phyloP scores from a whole-genome alignment of 208 protist species.

The Trichomonas vaginalis region DNA sequence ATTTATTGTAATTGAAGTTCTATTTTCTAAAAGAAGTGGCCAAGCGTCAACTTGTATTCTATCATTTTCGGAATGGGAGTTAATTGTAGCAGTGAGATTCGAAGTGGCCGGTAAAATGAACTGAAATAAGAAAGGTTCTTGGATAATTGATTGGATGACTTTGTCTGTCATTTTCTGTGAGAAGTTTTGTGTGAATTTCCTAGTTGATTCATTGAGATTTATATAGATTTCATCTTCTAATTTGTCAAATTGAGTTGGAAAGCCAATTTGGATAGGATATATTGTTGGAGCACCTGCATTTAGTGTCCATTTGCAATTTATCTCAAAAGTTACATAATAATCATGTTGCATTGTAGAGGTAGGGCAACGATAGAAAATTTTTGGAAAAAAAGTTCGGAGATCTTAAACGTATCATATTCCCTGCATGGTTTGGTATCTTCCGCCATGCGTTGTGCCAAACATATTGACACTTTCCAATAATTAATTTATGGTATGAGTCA shows the following conservation, averaged over 20 bases:
- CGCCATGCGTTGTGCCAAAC: too few species aligned
- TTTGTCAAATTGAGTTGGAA: background rate
- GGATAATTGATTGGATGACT: background rate
- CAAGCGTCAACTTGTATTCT: background rate
- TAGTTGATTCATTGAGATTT: background rate
- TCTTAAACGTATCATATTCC: too few species aligned
- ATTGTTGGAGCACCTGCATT: background rate
- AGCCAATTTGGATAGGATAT: background rate
- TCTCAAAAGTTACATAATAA: background rate
- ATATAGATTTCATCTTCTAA: background rate
- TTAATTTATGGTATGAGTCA: too few species aligned
- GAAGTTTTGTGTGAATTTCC: background rate
- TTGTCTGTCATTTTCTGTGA: background rate
- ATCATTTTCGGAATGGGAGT: too few species aligned
- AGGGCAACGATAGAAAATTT: too few species aligned
- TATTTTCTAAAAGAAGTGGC: background rate
- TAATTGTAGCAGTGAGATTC: background rate
- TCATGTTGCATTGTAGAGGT: background rate
- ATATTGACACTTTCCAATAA: too few species aligned
- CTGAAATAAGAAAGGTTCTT: background rate
- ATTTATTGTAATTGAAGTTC: background rate
- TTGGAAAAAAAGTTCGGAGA: too few species aligned
- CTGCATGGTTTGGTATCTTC: too few species aligned
- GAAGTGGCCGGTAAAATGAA: background rate
- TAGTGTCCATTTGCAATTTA: background rate